phyloP scores from a whole-genome alignment of 192 early-diverging fungal genomes.

The Coemansia sp. region DNA sequence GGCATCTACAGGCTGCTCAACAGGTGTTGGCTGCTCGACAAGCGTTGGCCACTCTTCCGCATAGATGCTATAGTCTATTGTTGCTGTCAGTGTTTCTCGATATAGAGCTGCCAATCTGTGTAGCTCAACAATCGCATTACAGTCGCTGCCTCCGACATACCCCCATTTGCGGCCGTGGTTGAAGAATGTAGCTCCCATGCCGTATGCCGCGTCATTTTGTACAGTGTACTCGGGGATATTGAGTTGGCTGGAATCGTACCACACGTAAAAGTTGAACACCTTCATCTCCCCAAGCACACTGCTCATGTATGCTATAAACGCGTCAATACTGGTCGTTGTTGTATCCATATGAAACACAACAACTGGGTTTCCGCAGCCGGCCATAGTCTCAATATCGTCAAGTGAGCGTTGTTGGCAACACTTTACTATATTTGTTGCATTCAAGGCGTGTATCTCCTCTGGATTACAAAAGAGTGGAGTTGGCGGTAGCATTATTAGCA shows the following conservation, averaged over 20 bases:
- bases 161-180: not conserved
- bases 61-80: not conserved
- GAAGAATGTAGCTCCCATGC: not conserved
- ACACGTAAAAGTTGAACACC: constrained; percentile 8
- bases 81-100: not conserved
- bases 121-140: not conserved
- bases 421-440: not conserved
- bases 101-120: not conserved
- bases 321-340: not conserved
- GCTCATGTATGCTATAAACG: not conserved
- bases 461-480: not conserved
- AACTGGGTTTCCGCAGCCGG: not conserved
- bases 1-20: not conserved
- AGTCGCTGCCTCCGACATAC: not conserved
- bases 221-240: not conserved
- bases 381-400: not conserved
- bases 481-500: not conserved
- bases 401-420: not conserved
- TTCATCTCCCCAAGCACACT: not conserved
- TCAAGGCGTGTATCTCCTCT: not conserved
- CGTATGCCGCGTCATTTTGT: not conserved
- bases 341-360: not conserved
- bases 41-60: not conserved
- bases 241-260: constrained; percentile 6
- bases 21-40: not conserved